Conservation (phyloP, 805 yeast species). For the Wickerhamiella alocasiicola region DNA sequence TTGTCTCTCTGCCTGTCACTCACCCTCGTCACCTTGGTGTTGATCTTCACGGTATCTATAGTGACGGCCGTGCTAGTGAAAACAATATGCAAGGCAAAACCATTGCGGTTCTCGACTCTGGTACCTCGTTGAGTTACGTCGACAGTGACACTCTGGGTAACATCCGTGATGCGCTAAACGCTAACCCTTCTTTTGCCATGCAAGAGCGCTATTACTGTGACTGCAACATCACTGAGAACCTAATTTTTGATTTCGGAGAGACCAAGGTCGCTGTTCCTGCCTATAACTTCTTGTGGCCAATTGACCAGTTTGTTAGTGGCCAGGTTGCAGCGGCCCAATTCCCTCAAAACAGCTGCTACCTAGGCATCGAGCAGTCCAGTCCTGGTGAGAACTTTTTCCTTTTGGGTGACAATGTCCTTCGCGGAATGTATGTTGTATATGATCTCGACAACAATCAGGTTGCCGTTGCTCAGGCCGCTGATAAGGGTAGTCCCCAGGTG, state of each 20-base stretch:
- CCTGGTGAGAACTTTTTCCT: constrained; percentile 29
- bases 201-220: constrained; percentile 28
- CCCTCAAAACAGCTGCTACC: constrained; percentile 29
- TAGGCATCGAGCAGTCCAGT: constrained; percentile 24
- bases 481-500: constrained; percentile 18
- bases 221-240: constrained; percentile 26
- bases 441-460: constrained; percentile 45
- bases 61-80: constrained; percentile 21
- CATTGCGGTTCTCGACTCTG: constrained; percentile 40
- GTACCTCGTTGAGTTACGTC: constrained; percentile 41
- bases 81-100: constrained; percentile 20
- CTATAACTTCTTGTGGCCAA: constrained; percentile 29
- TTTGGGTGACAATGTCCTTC: constrained; percentile 50
- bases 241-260: constrained; percentile 25
- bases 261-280: constrained; percentile 24
- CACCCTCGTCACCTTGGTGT: constrained; percentile 29
- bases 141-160: constrained; percentile 29
- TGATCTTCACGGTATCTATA: constrained; percentile 20
- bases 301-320: constrained; percentile 23
- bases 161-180: constrained; percentile 29
- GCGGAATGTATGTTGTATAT: constrained; percentile 50
- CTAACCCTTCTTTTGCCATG: constrained; percentile 28
- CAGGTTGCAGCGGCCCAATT: constrained; percentile 23
- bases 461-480: constrained; percentile 35
- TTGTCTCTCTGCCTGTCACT: constrained; percentile 28